Evolutionary conservation across 1,284 basidiomycete genomes (phyloP), one percentile per base, ranked within the genome.

Genomic region (Mycena citricolor): DNA sequence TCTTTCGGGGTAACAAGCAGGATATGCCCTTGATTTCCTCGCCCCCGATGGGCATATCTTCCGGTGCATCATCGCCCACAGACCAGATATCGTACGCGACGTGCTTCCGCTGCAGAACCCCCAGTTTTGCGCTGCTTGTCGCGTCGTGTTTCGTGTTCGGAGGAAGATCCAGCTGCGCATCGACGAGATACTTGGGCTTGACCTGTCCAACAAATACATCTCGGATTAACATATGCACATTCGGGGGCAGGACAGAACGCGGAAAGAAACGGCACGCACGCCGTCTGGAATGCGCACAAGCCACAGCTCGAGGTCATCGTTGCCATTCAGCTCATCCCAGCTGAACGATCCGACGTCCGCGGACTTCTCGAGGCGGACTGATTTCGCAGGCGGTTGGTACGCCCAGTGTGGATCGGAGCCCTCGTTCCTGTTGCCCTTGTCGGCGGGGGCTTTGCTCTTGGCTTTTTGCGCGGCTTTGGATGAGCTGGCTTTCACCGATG

Each of bases 231-330:
- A 25, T 49, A 36, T 24, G 34, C 33, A 11, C 32, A 25, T 16
- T 37, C 22, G 11, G n/a, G 40, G 30, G 29, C n/a, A 29, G 20
- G 37, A 40, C 8, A 11, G 10, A 30, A 41, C 8, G 26, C 20
- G 20, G 39, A 37, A 32, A 32, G 24, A 29, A 43, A 19, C 12
- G n/a, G 31, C 20, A 69, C 83, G 51, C 58, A 88, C 86, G 32
- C 70, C 70, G 5, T 79, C 74, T 11, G 86, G 86, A 12, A 80
- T 74, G 8, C 86, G 74, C 17, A 89, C 70, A 10, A 87, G 63
- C 77, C 84, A 87, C 4, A 89, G 52, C 55, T 89, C 86, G 3
- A 77, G 56, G 48, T 84, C 73, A 0, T 76, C 70, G 42, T 84
- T 71, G 13, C 74, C 60, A n/a, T 77, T 69, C 4, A 88, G 50